Conservation (phyloP, 352 stramenopile species). For the Vaucheria bursata region DNA sequence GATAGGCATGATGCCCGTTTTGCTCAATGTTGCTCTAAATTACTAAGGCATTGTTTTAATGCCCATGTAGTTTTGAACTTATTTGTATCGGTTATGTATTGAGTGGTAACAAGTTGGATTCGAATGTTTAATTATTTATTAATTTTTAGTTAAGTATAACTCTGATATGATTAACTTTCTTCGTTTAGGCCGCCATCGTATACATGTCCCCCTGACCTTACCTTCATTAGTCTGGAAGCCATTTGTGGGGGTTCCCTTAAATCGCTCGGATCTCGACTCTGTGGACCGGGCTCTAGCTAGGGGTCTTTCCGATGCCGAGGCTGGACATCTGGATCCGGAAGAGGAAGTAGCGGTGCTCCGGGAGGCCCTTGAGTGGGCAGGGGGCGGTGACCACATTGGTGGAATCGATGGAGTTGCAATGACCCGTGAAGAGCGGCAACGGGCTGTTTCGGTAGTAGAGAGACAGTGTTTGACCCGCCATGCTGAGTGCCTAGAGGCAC, state of each 20-base stretch:
- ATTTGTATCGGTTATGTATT: too few relatives aligned
- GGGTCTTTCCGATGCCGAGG: constrained; percentile 21
- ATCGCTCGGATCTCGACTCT: constrained; percentile 57
- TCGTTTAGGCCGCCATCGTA: constrained; percentile 49
- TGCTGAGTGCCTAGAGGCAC: constrained; percentile 42
- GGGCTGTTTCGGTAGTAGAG: constrained; percentile 34
- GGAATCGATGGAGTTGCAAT: not conserved
- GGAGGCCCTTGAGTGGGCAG: not conserved
- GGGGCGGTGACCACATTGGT: not conserved
- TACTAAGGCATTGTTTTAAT: too few relatives aligned
- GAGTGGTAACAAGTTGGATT: too few relatives aligned
- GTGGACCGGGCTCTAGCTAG: constrained; percentile 27
- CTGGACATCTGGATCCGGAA: constrained; percentile 35
- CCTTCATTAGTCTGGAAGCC: constrained; percentile 71
- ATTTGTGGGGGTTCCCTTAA: constrained; percentile 65
- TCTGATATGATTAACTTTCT: too few relatives aligned
- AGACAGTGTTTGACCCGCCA: constrained; percentile 29
- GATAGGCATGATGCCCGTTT: too few relatives aligned
- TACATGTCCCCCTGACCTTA: constrained; percentile 61
- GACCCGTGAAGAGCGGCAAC: constrained; percentile 4
- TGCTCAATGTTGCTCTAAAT: too few relatives aligned
- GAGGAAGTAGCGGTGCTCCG: constrained; percentile 30
- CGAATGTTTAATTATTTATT: too few relatives aligned
- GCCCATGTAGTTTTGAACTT: too few relatives aligned
- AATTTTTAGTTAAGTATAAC: too few relatives aligned